Evolutionary conservation across 78 protist species (phyloP).

Genomic region (Chrysochromulina parva): DNA sequence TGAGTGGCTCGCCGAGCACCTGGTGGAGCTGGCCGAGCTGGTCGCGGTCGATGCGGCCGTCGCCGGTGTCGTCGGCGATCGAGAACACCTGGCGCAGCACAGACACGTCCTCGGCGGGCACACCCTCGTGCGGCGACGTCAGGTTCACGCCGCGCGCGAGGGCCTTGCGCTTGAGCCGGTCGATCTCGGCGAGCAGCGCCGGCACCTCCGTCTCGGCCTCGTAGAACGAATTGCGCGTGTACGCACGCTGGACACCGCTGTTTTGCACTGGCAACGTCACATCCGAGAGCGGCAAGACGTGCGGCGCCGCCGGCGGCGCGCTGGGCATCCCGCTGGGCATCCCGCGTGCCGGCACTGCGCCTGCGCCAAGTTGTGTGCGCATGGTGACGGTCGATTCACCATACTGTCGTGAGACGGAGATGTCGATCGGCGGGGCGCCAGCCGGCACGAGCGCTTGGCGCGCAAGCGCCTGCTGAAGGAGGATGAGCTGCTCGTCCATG

Average conservation of each 20-base stretch:
- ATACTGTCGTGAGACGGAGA: not conserved
- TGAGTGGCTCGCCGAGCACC: conserved; percentile 12
- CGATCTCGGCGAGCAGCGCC: not conserved
- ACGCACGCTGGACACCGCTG: too few species aligned
- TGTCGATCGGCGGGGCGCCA: not conserved
- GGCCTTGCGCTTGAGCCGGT: conserved; percentile 35
- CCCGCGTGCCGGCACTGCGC: too few species aligned
- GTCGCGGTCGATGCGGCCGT: not conserved
- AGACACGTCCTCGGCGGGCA: conserved; percentile 18
- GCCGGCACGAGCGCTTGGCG: not conserved
- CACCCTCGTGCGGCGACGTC: conserved; percentile 7
- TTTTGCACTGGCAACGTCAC: too few species aligned
- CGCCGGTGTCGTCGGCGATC: not conserved
- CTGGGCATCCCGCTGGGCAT: too few species aligned
- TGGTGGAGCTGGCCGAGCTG: not conserved
- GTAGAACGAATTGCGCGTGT: too few species aligned
- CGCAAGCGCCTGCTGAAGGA: not conserved
- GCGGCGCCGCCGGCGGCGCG: too few species aligned
- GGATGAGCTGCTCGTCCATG: conserved; percentile 9
- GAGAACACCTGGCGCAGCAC: not conserved
- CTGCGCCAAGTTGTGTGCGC: not conserved
- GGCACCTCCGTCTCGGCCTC: not conserved
- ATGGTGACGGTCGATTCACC: conserved; percentile 6
- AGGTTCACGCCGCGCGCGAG: conserved; percentile 34
- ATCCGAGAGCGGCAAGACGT: too few species aligned